Percentiles rank a stretch among this genome's conserved stretches.
These are phyloP conservation scores for Daldinia bambusicola DNA, from an alignment of 495 filamentous ascomycete species.

Conservation along the genomic window DNA sequence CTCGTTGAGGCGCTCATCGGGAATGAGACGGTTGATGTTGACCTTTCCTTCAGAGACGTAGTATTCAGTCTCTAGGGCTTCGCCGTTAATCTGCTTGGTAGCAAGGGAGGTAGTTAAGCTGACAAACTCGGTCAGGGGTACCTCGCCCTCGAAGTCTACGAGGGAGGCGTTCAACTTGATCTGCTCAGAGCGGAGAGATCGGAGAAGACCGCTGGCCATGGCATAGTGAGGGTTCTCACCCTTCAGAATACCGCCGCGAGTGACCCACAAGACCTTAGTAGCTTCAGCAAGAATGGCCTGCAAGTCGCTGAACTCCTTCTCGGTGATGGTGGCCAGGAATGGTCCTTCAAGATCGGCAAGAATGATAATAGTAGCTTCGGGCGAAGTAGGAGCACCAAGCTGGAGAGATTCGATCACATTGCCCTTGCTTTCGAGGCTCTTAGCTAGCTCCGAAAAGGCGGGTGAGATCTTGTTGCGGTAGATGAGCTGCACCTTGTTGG, in stretches of 20 bases:
- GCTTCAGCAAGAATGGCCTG: conserved; percentile 50
- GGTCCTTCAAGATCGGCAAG: conserved; percentile 41
- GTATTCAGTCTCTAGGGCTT: conserved; percentile 38
- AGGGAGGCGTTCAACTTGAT: conserved; percentile 37
- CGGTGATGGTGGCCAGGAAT: conserved; percentile 8
- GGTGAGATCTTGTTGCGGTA: conserved; percentile 3
- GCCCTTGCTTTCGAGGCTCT: conserved; percentile 10
- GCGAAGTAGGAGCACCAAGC: conserved; percentile 12
- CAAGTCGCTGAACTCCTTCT: conserved; percentile 46
- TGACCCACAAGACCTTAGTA: conserved; percentile 52
- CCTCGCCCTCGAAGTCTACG: conserved; percentile 49
- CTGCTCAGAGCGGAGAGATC: conserved; percentile 53
- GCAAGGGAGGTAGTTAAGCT: conserved; percentile 4
- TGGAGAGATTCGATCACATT: conserved; percentile 24
- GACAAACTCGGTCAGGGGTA: conserved; percentile 33
- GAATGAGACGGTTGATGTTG: conserved; percentile 48
- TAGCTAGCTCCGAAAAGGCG: neutral
- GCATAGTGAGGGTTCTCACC: conserved; percentile 48
- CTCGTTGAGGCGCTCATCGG: conserved; percentile 7
- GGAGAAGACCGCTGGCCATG: conserved; percentile 49
- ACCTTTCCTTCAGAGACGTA: conserved; percentile 38
- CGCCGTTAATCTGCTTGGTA: conserved; percentile 13
- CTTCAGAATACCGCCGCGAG: conserved; percentile 41
- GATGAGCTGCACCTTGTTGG: conserved; percentile 11
- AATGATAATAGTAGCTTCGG: conserved; percentile 35